phyloP scores from a whole-genome alignment of 306 rosid genomes.

The Spatholobus suberectus region DNA sequence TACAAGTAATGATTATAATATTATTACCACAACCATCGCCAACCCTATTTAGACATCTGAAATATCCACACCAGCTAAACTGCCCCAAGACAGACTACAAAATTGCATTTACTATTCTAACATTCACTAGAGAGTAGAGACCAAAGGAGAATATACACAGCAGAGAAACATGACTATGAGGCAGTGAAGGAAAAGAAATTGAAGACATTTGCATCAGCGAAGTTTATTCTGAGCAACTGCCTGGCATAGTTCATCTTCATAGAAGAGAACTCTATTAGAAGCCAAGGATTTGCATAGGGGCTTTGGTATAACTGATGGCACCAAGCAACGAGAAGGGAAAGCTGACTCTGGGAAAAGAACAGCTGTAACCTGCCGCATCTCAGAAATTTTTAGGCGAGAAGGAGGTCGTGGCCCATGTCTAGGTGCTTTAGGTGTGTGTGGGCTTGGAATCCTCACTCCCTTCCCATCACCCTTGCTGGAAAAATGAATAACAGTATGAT shows the following conservation, averaged over 20 bases:
- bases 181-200: background rate
- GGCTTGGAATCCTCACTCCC: slow-evolving; percentile 62
- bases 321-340: slow-evolving; percentile 73
- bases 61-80: slow-evolving; percentile 67
- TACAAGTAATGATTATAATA: slow-evolving; percentile 52
- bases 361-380: slow-evolving; percentile 91
- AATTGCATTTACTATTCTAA: slow-evolving; percentile 61
- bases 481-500: slow-evolving; percentile 19
- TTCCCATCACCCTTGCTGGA: slow-evolving; percentile 79
- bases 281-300: slow-evolving; percentile 90
- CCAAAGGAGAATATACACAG: slow-evolving; percentile 56
- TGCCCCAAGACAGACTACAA: slow-evolving; percentile 62
- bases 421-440: slow-evolving; percentile 93
- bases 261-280: slow-evolving; percentile 87
- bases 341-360: slow-evolving; percentile 89
- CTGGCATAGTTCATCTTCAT: slow-evolving; percentile 94
- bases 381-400: slow-evolving; percentile 86
- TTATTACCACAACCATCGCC: slow-evolving; percentile 51
- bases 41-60: slow-evolving; percentile 49
- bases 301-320: slow-evolving; percentile 73
- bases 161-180: slow-evolving; percentile 25
- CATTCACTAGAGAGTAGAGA: slow-evolving; percentile 47
- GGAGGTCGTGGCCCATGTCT: slow-evolving; percentile 92
- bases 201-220: slow-evolving; percentile 52
- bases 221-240: slow-evolving; percentile 98